Evolutionary conservation across 768 basidiomycete species (phyloP), one percentile per base, ranked within the genome.

Genomic region (Phylloporus scabripes): DNA sequence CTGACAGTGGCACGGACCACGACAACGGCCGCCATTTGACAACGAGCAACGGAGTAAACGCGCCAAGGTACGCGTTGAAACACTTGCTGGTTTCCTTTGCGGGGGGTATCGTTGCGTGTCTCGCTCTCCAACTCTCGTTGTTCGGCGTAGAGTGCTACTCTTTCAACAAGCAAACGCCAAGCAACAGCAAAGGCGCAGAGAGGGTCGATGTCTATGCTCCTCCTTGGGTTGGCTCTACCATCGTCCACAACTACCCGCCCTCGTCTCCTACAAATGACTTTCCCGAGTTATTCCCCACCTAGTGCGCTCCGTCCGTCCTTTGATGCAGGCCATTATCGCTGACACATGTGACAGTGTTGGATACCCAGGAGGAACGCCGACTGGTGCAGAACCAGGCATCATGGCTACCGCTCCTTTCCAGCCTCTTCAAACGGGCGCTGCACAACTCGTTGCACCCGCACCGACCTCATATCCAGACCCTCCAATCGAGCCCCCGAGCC

Each of bases 341-440:
- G 18, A 56, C 24, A 11, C 12, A 21, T 28, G 18, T 17, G 3
- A 29, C 42, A 67, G 67, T 56, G 82, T 92, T 4, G 90, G 90
- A 32, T 82, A 90, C 61, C 72, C 83, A 3, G 90, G 90, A 14
- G 74, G 72, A 20, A 92, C 88, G 1, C 85, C 87, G 0, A 92
- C 87, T 0, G 87, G 87, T 15, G 87, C 83, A 7, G 87, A 90
- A 58, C 74, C 87, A 1, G 86, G 74, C 3, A 69, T 88, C 31
- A 77, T 91, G 24, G 76, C 75, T 4, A 89, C 87, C 4, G 87
- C 84, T 0, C 87, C 87, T 12, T 70, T 77, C n/a, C 88, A 90
- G 60, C 90, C 90, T 7, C 59, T 85, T 12, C 87, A 92, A 46
- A 80, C 82, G 0, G 86, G 81, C 9, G 81, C 82, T 2, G 73